Base-by-base conservation (phyloP, 108 stramenopile genomes). In the Cyclotella atomus region DNA sequence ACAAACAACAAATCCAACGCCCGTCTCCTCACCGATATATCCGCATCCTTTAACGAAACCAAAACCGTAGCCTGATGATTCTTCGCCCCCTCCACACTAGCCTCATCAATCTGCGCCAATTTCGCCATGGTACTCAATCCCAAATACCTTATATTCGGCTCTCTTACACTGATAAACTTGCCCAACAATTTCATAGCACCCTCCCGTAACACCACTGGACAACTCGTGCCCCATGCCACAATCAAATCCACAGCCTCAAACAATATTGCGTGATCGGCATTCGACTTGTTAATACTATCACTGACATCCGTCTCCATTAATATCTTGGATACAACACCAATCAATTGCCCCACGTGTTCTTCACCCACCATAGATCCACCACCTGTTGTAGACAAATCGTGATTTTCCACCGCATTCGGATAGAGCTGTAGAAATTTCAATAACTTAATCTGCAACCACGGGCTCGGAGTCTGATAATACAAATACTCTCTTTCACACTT, bases 211-310 rank as follows among this genome's bases (percentile, higher is more conserved):
- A 85, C 81, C 9, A 65, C 59, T 19, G 89, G 93, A 16, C 93
- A 89, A 15, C 87, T 64, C 3, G 91, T 82, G 41, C 96, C 97
- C 83, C 96, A 98, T 41, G 83, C 85, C 1, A 95, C 90, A 71
- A 99, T 94, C 14, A 97, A 68, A 73, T 97, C 97, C 52, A 98
- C 91, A 15, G 97, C 96, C 83, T 99, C 98, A 66, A 98, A 97
- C 61, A 98, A 72, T 34, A 99, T 83, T 29, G 97, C 91, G 73
- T 99, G 96, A 72, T 97, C 96, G 36, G 97, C 98, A 70, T 97
- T 99, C 50, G 91, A 96, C 75, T 97, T 97, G 84, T 99, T 99
- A 63, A 97, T 96, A n/a, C 89, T 91, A 33, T 96, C 94, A 33
- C 92, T 94, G 2, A 98, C 94, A 41, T 93, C 91, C 6, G 96